These are phyloP conservation scores for Ambrosia artemisiifolia DNA, from an alignment of 129 eudicot genomes.

Conservation along the genomic window DNA sequence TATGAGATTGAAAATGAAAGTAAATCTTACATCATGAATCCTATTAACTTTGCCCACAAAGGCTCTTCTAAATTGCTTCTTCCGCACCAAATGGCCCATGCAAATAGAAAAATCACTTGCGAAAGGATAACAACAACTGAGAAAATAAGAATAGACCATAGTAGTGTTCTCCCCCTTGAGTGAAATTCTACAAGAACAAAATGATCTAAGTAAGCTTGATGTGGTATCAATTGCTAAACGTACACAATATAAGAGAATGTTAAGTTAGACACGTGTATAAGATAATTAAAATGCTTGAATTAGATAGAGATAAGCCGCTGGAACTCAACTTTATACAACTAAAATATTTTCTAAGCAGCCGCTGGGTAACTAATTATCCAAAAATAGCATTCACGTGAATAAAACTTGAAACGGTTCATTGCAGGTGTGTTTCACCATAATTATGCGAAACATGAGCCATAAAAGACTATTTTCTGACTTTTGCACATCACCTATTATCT, in stretches of 20 bases:
- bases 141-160: constrained; percentile 60
- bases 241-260: constrained; percentile 7
- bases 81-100: constrained; percentile 52
- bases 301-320: not conserved
- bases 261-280: constrained; percentile 1
- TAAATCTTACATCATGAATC: constrained; percentile 73
- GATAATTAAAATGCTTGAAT: constrained; percentile 11
- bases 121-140: constrained; percentile 50
- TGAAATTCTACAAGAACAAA: constrained; percentile 54
- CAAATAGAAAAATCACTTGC: constrained; percentile 58
- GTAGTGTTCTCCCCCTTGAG: constrained; percentile 38
- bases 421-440: constrained; percentile 5
- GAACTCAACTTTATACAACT: constrained; percentile 9
- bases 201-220: constrained; percentile 19
- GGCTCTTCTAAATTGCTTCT: constrained; percentile 52
- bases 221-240: constrained; percentile 2
- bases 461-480: not conserved
- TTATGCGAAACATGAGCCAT: not conserved
- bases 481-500: constrained; percentile 5
- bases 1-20: not conserved
- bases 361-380: not conserved
- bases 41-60: constrained; percentile 72
- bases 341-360: not conserved
- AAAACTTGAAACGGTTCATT: not conserved
- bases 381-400: constrained; percentile 9